Conservation (phyloP, 768 basidiomycete genomes). For the Phylloporus arenicola region DNA sequence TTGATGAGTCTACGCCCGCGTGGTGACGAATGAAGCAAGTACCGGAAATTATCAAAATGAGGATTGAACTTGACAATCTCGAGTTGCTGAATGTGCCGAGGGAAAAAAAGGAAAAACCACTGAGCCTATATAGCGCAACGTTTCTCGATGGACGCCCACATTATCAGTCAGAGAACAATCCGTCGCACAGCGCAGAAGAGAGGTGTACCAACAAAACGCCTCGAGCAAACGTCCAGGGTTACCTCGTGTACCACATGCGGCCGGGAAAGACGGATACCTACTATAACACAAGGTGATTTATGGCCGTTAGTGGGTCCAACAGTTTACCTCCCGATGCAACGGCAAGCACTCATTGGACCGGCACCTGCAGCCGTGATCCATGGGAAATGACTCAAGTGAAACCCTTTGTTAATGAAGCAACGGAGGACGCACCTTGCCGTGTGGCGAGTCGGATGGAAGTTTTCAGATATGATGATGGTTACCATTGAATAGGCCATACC, state of each 20-base stretch:
- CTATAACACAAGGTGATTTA: neutral
- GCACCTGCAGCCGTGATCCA: neutral
- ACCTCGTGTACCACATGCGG: slow-evolving; percentile 21
- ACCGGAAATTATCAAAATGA: neutral
- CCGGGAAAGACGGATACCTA: neutral
- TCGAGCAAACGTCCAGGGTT: slow-evolving; percentile 9
- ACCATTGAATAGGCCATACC: neutral
- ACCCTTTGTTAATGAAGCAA: slow-evolving; percentile 10
- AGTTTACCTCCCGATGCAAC: neutral
- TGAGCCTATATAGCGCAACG: slow-evolving; percentile 1
- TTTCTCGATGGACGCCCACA: slow-evolving; percentile 4
- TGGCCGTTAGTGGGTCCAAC: neutral
- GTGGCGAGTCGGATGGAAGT: neutral
- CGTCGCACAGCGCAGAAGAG: neutral
- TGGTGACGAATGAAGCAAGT: neutral
- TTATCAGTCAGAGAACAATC: neutral
- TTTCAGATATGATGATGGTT: no score
- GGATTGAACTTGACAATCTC: neutral
- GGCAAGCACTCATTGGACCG: slow-evolving; percentile 3
- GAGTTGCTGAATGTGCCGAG: neutral
- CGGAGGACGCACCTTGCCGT: neutral
- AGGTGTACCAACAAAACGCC: slow-evolving; percentile 9
- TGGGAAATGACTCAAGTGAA: neutral
- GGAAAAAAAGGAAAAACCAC: neutral
- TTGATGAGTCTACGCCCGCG: neutral